Conservation (phyloP, 345 rosid genomes). For the Lepidium didymum region DNA sequence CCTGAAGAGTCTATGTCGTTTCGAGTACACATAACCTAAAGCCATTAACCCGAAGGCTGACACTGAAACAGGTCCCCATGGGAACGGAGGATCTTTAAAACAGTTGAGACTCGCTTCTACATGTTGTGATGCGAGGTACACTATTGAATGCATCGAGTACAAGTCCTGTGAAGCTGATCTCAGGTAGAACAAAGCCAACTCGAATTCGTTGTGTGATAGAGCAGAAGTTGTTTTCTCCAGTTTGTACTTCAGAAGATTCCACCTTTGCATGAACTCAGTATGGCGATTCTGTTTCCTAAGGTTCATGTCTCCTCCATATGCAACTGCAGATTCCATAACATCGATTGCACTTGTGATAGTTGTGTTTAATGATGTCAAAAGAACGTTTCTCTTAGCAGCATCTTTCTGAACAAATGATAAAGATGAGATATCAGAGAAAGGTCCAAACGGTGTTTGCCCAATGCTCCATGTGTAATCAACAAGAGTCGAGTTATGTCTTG, state of each 20-base stretch:
- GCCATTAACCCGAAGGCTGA: constrained; percentile 51
- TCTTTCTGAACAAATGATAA: constrained; percentile 92
- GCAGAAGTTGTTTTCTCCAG: constrained; percentile 79
- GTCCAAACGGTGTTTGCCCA: constrained; percentile 97
- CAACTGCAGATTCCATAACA: constrained; percentile 61
- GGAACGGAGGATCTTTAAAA: constrained; percentile 94
- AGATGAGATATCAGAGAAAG: constrained; percentile 73
- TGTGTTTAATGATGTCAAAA: constrained; percentile 70
- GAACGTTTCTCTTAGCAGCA: constrained; percentile 79
- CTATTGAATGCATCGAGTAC: constrained; percentile 69
- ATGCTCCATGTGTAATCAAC: constrained; percentile 98
- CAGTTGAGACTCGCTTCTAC: constrained; percentile 85
- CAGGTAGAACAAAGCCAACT: constrained; percentile 71
- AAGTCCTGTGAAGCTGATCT: constrained; percentile 85
- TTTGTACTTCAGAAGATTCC: constrained; percentile 84
- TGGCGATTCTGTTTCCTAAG: constrained; percentile 56
- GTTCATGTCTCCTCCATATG: constrained; percentile 79
- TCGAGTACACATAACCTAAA: constrained; percentile 46
- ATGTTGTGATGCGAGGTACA: constrained; percentile 72
- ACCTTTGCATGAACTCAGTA: constrained; percentile 71
- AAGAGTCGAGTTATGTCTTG: constrained; percentile 65
- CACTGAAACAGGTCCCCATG: constrained; percentile 62
- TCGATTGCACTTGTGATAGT: constrained; percentile 71
- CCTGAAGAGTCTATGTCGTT: constrained; percentile 61
- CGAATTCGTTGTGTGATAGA: constrained; percentile 73